phyloP scores from a whole-genome alignment of 106 monocot genomes.

The Vanilla planifolia region DNA sequence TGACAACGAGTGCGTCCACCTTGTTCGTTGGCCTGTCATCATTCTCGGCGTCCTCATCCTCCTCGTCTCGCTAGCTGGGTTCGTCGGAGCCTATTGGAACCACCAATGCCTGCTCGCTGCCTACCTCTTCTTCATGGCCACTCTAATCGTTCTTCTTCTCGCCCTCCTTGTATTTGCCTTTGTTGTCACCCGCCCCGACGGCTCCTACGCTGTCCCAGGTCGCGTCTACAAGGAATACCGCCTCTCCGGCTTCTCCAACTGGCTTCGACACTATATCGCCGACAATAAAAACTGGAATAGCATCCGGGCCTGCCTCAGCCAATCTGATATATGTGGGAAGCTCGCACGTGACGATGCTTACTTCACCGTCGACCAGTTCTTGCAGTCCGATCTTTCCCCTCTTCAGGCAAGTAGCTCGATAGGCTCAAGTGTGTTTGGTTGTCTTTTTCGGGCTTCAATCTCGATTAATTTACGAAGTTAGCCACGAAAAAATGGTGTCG shows the following conservation, averaged over 20 bases:
- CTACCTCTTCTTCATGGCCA: constrained; percentile 85
- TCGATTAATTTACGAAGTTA: constrained; percentile 1
- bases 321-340: constrained; percentile 47
- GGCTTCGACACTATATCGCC: constrained; percentile 51
- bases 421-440: not conserved
- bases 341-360: constrained; percentile 25
- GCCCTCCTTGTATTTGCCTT: constrained; percentile 71
- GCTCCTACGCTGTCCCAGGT: constrained; percentile 43
- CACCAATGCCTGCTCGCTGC: constrained; percentile 55
- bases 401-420: constrained; percentile 48
- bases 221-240: constrained; percentile 67
- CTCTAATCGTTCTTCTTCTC: constrained; percentile 65
- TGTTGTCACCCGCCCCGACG: constrained; percentile 59
- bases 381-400: constrained; percentile 47
- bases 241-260: constrained; percentile 57
- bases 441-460: not conserved
- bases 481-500: not conserved
- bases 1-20: constrained; percentile 58
- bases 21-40: constrained; percentile 65
- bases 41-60: constrained; percentile 82
- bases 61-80: constrained; percentile 87
- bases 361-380: constrained; percentile 44
- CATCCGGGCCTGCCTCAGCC: constrained; percentile 50
- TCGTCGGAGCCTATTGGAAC: constrained; percentile 89
- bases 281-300: constrained; percentile 37